A percentile compares a stretch with the other conserved stretches of the same genome.
phyloP scores from a whole-genome alignment of 345 rosid genomes.

The Gossypium turneri region DNA sequence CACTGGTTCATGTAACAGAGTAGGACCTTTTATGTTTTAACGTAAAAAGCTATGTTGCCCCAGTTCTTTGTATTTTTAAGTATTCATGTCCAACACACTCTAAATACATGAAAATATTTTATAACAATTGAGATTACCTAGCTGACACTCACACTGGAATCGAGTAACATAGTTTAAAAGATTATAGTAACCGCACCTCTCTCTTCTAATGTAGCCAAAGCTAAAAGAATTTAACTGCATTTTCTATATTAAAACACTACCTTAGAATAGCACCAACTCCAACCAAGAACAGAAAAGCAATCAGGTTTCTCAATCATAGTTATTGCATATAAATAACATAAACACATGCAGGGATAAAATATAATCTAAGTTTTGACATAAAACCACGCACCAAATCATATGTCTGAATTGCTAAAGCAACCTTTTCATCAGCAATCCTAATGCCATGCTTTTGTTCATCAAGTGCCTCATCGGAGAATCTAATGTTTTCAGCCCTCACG shows the following conservation, averaged over 20 bases:
- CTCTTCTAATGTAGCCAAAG: background rate
- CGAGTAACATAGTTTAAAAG: background rate
- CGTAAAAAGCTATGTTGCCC: background rate
- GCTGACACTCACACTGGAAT: background rate
- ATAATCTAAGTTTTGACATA: background rate
- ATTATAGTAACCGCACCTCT: background rate
- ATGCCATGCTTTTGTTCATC: conserved; percentile 94
- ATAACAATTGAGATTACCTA: background rate
- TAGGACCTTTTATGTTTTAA: background rate
- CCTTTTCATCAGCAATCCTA: conserved; percentile 94
- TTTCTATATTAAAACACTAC: background rate
- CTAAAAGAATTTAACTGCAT: background rate
- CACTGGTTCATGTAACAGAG: background rate
- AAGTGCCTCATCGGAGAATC: conserved; percentile 82
- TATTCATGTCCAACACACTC: background rate
- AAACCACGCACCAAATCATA: conserved; percentile 73
- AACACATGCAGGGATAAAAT: background rate
- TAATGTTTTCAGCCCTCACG: conserved; percentile 50
- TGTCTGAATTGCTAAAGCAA: conserved; percentile 80
- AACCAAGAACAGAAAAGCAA: background rate
- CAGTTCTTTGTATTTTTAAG: background rate
- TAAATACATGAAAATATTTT: background rate
- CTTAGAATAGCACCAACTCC: background rate
- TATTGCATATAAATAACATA: background rate
- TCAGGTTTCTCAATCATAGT: background rate